Evolutionary conservation across 345 rosid species (phyloP).

Genomic region (Camelina neglecta): DNA sequence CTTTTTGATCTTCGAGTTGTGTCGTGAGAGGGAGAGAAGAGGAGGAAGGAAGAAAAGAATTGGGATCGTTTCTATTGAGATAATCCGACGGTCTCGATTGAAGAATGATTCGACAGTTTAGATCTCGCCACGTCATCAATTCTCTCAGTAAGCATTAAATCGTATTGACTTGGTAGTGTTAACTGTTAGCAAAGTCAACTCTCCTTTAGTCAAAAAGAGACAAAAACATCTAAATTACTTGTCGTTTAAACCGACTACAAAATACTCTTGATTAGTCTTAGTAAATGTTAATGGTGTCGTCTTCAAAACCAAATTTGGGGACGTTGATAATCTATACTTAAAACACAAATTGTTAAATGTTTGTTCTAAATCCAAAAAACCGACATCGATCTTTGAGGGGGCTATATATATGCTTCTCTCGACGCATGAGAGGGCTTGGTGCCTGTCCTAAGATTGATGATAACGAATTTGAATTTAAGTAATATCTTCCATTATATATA

Average conservation of each 20-base stretch:
- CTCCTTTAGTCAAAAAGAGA: not conserved
- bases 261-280: not conserved
- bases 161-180: not conserved
- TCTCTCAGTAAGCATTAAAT: not conserved
- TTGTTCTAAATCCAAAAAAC: no score
- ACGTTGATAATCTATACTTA: not conserved
- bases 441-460: no score
- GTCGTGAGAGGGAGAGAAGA: conserved; percentile 4
- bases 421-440: no score
- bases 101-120: not conserved
- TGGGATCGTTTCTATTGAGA: not conserved
- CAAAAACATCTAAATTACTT: not conserved
- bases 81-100: conserved; percentile 38
- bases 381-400: no score
- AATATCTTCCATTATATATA: no score
- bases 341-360: no score
- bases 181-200: conserved; percentile 3
- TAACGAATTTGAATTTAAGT: no score
- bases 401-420: no score
- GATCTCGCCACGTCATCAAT: conserved; percentile 38
- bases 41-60: not conserved
- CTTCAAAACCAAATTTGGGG: not conserved
- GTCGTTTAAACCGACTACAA: not conserved
- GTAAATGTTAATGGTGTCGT: not conserved
- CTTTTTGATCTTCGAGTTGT: conserved; percentile 27